These are phyloP conservation scores for Pythium phragmitis DNA, from an alignment of 352 stramenopile genomes.

Conservation along the genomic window DNA sequence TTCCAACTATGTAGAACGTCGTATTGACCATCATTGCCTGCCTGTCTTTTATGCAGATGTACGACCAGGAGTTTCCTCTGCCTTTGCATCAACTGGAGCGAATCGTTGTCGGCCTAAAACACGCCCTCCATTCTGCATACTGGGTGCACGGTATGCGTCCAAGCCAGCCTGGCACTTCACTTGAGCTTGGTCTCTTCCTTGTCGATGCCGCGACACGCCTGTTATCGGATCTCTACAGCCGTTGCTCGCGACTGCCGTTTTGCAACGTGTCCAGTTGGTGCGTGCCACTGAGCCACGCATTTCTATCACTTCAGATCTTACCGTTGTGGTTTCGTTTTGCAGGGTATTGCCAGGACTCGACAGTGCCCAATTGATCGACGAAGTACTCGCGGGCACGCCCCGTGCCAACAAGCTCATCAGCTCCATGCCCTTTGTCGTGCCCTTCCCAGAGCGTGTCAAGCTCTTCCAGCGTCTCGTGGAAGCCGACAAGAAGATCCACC, in stretches of 20 bases:
- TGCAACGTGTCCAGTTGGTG: conserved; percentile 78
- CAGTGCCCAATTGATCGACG: conserved; percentile 53
- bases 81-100: conserved; percentile 67
- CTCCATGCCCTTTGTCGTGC: conserved; percentile 72
- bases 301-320: not conserved
- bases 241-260: conserved; percentile 66
- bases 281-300: conserved; percentile 13
- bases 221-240: conserved; percentile 64
- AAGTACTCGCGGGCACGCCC: conserved; percentile 49
- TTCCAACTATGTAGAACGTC: not conserved
- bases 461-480: conserved; percentile 65
- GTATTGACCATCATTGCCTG: not conserved
- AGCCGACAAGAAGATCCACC: conserved; percentile 51
- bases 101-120: conserved; percentile 57
- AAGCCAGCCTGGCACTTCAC: conserved; percentile 16
- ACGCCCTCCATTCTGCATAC: conserved; percentile 54
- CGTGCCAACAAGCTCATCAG: conserved; percentile 61
- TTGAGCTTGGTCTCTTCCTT: conserved; percentile 53
- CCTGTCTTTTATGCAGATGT: conserved; percentile 43
- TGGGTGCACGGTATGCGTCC: conserved; percentile 43
- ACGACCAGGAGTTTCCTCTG: conserved; percentile 59
- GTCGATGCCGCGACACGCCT: conserved; percentile 56
- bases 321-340: not conserved
- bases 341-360: conserved; percentile 64
- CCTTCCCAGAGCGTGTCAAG: conserved; percentile 68